These are phyloP conservation scores for Aphanocladium album DNA, from an alignment of 2,329 filamentous ascomycete species.

Conservation along the genomic window DNA sequence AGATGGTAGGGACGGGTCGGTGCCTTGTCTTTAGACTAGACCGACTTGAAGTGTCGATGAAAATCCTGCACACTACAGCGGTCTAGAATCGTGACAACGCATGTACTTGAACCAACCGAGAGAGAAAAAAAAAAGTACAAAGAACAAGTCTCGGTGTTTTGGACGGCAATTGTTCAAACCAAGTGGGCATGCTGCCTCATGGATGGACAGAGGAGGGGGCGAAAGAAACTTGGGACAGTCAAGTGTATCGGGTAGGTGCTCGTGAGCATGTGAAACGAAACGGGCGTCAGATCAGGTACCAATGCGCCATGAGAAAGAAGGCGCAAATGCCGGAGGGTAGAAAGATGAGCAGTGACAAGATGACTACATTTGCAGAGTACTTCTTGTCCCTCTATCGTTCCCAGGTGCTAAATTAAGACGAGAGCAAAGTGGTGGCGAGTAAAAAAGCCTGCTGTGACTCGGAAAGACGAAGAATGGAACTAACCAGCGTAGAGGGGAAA, in stretches of 20 bases:
- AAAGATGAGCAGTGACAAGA: background rate
- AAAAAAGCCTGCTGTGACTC: background rate
- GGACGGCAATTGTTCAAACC: background rate
- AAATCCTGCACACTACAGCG: background rate
- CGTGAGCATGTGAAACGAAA: constrained; percentile 10
- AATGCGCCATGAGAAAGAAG: background rate
- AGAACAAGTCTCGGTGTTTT: background rate
- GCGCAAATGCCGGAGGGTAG: background rate
- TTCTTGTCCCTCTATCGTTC: background rate
- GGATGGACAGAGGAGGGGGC: background rate
- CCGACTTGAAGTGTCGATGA: background rate
- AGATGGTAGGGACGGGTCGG: background rate
- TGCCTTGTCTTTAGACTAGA: background rate
- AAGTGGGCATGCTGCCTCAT: background rate
- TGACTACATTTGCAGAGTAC: background rate
- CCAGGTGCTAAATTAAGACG: background rate
- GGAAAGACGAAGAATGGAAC: background rate
- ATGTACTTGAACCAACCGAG: background rate
- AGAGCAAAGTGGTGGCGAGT: background rate
- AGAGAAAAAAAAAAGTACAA: background rate
- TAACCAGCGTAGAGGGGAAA: no score
- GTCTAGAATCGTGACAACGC: background rate
- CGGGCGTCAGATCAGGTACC: constrained; percentile 7
- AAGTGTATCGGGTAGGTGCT: constrained; percentile 2
- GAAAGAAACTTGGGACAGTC: background rate